Percentiles rank a stretch among this genome's conserved stretches.
phyloP scores from a whole-genome alignment of 495 filamentous ascomycete species.

The Trichocladium uniseriatum region DNA sequence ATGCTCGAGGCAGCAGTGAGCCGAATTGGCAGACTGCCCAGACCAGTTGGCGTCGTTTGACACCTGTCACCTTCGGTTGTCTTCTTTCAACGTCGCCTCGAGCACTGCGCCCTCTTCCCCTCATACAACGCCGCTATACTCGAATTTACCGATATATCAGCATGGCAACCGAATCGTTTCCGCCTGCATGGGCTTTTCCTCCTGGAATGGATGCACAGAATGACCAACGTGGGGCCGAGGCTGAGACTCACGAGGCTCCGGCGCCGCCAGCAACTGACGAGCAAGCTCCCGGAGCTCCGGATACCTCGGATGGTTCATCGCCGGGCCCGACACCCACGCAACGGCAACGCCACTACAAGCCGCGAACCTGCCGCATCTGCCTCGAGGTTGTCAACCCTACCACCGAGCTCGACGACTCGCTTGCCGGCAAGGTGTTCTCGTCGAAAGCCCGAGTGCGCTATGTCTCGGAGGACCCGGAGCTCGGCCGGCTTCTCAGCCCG shows the following conservation, averaged over 20 bases:
- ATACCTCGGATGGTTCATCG: constrained; percentile 2
- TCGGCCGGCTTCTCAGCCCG: constrained; percentile 76
- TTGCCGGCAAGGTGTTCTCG: constrained; percentile 54
- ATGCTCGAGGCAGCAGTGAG: neutral
- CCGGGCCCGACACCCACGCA: constrained; percentile 22
- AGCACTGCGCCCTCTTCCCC: neutral
- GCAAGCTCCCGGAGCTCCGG: neutral
- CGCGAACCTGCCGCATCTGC: constrained; percentile 85
- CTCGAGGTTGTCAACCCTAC: constrained; percentile 76
- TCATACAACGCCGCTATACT: neutral
- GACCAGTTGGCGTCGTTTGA: constrained; percentile 11
- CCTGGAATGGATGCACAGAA: constrained; percentile 1
- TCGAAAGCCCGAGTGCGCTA: constrained; percentile 58
- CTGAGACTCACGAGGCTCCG: neutral
- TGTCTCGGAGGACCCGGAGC: constrained; percentile 61
- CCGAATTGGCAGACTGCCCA: constrained; percentile 1
- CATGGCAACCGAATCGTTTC: constrained; percentile 7
- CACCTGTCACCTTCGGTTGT: constrained; percentile 8
- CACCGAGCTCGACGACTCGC: constrained; percentile 53
- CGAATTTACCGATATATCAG: neutral
- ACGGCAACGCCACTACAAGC: constrained; percentile 45
- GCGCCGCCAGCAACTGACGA: neutral
- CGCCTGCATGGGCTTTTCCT: constrained; percentile 14
- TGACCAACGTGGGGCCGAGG: neutral
- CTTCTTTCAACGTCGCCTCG: constrained; percentile 1